Conservation (phyloP, 2,329 filamentous ascomycete species). For the Laburnicola sp. region DNA sequence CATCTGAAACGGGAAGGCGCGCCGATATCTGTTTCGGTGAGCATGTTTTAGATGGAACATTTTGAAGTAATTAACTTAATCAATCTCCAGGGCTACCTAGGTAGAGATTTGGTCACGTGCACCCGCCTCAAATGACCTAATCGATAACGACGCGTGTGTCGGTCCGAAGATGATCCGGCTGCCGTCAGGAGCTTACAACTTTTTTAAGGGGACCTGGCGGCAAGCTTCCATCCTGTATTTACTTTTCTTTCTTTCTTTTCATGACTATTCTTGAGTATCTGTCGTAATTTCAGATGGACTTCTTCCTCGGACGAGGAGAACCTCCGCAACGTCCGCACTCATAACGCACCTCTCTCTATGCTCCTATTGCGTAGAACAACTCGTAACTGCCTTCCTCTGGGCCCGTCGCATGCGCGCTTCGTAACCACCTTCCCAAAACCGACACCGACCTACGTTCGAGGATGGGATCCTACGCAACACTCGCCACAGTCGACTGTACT, state of each 20-base stretch:
- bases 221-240: too few species aligned
- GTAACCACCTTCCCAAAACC: slow-evolving; percentile 29
- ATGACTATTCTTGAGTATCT: too few species aligned
- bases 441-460: slow-evolving; percentile 25
- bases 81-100: too few species aligned
- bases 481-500: neutral
- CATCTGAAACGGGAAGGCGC: neutral
- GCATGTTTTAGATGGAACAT: too few species aligned
- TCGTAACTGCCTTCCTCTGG: slow-evolving; percentile 21
- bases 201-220: slow-evolving; percentile 1
- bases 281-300: slow-evolving; percentile 7
- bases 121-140: too few species aligned
- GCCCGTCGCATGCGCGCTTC: slow-evolving; percentile 18
- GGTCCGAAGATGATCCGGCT: neutral
- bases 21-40: neutral
- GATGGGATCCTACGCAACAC: slow-evolving; percentile 35
- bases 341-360: slow-evolving; percentile 2
- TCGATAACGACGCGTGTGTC: too few species aligned
- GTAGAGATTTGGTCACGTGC: slow-evolving; percentile 8
- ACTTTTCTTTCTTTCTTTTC: neutral
- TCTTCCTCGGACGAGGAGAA: neutral
- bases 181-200: slow-evolving; percentile 2
- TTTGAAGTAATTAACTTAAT: too few species aligned
- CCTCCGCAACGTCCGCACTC: neutral
- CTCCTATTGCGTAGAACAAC: slow-evolving; percentile 22